Evolutionary conservation across 768 basidiomycete species (phyloP), one percentile per base, ranked within the genome.

Genomic region (Boletus pseudo-olivaceus): DNA sequence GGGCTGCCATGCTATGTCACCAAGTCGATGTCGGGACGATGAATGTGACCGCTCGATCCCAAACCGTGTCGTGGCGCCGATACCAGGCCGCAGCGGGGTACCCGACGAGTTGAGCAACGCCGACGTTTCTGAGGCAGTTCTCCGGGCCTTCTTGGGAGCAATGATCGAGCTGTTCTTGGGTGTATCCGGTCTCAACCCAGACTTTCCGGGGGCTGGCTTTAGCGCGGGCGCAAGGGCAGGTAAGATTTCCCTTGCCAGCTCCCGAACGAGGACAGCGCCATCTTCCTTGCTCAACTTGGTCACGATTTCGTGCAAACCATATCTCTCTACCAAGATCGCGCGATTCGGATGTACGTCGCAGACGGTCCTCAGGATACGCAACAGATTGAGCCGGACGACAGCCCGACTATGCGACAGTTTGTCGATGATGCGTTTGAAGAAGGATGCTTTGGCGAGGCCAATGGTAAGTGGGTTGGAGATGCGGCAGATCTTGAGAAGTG

Each of bases 301-400:
- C 53, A 99, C 91, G 4, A 93, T 83, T 33, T 85, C 87, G 53
- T 88, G 77, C 47, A 96, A 72, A 0, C 89, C 90, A 65, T 90
- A 96, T 44, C 82, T 78, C 66, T 90, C 88, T 26, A 96, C 90
- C 46, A 95, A 75, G 63, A 85, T 82, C 3, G 84, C 84, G 9
- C 88, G 80, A 62, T 94, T 93, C 3, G 93, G 92, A 60, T 95
- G 90, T 8, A 86, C 85, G 58, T 99, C 96, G 70, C 91, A 95
- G 2, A 95, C 85, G 0, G 87, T 80, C 54, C 86, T 82, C 41
- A 96, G 76, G 54, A 98, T 84, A 44, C 91, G 83, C 52, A 99
- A 78, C 32, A 99, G 76, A 68, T 93, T 96, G 37, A 98, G 82
- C 44, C 93, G 85, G 12, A 97, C 90, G 50, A 96, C 88, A 2